Conservation (phyloP, 208 protist genomes). For the Borovskyia barvae region DNA sequence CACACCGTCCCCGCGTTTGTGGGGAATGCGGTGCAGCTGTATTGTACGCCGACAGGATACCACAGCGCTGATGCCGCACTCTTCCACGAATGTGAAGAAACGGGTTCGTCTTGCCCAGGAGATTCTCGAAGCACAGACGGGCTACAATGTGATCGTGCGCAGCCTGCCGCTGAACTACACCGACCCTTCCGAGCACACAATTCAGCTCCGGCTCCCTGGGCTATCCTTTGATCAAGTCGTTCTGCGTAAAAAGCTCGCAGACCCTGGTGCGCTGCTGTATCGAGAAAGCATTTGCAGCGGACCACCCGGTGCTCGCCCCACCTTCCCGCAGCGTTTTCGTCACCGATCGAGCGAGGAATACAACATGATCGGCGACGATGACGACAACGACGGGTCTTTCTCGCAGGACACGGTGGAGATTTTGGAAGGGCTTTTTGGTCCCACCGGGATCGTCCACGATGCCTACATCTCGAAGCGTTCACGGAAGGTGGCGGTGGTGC, state of each 20-base stretch:
- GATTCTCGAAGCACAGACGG: slow-evolving; percentile 15
- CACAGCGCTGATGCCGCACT: background rate
- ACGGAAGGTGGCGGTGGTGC: slow-evolving; percentile 35
- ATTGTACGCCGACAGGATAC: slow-evolving; percentile 23
- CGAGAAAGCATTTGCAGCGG: slow-evolving; percentile 11
- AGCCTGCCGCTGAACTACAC: slow-evolving; percentile 44
- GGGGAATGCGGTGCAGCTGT: slow-evolving; percentile 55
- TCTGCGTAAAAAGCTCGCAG: slow-evolving; percentile 14
- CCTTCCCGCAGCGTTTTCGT: background rate
- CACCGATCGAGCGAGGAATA: no score
- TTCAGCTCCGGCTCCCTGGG: slow-evolving; percentile 34
- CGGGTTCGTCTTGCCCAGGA: slow-evolving; percentile 7
- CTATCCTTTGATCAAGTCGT: slow-evolving; percentile 26
- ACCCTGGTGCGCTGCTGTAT: slow-evolving; percentile 28
- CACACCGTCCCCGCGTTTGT: slow-evolving; percentile 56
- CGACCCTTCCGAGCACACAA: slow-evolving; percentile 33
- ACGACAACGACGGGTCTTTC: slow-evolving; percentile 1
- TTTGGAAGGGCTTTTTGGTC: slow-evolving; percentile 22
- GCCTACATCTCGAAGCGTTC: slow-evolving; percentile 16
- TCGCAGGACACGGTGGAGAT: slow-evolving; percentile 14
- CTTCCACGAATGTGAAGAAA: background rate
- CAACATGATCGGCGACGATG: no score
- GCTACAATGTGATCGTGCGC: slow-evolving; percentile 18
- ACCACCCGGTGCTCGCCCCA: no score
- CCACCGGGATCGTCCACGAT: slow-evolving; percentile 15